Percentiles rank a stretch among this genome's conserved stretches.
Conservation (phyloP, 2,329 filamentous ascomycete species). For the Colletotrichum noveboracense region DNA sequence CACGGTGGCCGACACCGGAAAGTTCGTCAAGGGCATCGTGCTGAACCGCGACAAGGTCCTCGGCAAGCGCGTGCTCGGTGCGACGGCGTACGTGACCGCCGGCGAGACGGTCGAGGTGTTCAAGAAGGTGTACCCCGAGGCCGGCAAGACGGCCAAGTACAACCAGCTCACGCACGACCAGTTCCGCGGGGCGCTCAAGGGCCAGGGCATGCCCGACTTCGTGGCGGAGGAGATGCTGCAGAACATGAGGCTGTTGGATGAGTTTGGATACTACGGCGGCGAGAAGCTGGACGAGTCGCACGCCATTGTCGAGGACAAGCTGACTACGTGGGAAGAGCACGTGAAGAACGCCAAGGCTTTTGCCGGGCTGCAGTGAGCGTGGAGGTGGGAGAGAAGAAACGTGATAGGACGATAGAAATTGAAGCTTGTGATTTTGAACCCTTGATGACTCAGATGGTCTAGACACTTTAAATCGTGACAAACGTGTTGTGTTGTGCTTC, state of each 20-base stretch:
- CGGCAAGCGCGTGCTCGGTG: conserved; percentile 40
- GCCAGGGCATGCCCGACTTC: conserved; percentile 20
- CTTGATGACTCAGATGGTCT: background rate
- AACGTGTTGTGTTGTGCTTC: background rate
- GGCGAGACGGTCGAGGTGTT: conserved; percentile 33
- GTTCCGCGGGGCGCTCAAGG: conserved; percentile 39
- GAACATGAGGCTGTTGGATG: conserved; percentile 46
- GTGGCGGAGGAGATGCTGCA: conserved; percentile 44
- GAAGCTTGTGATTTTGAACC: background rate
- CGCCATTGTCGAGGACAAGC: conserved; percentile 37
- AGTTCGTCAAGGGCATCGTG: conserved; percentile 36
- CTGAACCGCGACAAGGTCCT: conserved; percentile 24
- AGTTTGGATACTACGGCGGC: conserved; percentile 45
- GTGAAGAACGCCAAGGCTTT: conserved; percentile 37
- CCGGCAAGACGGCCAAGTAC: conserved; percentile 36
- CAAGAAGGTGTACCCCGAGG: conserved; percentile 34
- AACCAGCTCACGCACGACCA: conserved; percentile 34
- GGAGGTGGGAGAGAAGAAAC: background rate
- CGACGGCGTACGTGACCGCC: conserved; percentile 40
- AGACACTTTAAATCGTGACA: background rate
- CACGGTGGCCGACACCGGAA: conserved; percentile 44
- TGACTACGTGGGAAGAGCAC: conserved; percentile 43
- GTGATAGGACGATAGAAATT: background rate
- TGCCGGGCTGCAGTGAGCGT: conserved; percentile 37
- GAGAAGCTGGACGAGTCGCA: conserved; percentile 36